Evolutionary conservation across 2,329 filamentous ascomycete genomes (phyloP).

Genomic region (Lachnellula subtilissima): DNA sequence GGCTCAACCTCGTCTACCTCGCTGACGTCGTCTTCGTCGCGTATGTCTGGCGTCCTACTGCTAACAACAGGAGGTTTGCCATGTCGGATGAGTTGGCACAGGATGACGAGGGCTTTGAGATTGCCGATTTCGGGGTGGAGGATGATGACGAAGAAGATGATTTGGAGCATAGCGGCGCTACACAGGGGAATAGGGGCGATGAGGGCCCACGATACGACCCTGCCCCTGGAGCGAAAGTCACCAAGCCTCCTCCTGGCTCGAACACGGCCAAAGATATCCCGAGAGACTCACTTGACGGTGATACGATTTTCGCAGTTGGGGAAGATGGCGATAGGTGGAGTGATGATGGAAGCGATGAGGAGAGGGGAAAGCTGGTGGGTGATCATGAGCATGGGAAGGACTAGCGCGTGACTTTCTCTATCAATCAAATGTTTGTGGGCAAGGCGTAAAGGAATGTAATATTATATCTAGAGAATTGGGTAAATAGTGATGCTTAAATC

Average conservation of each 20-base stretch:
- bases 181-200: slow-evolving; percentile 42
- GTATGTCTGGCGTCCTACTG: slow-evolving; percentile 93
- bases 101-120: slow-evolving; percentile 97
- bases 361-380: slow-evolving; percentile 45
- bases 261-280: slow-evolving; percentile 35
- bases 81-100: slow-evolving; percentile 99
- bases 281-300: slow-evolving; percentile 69
- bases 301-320: slow-evolving; percentile 93
- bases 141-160: slow-evolving; percentile 57
- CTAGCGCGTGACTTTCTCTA: slow-evolving; percentile 1
- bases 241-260: slow-evolving; percentile 5
- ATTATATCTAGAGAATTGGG: slow-evolving; percentile 2
- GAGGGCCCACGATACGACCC: slow-evolving; percentile 34
- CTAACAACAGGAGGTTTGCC: slow-evolving; percentile 93
- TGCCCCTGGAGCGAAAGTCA: slow-evolving; percentile 17
- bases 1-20: slow-evolving; percentile 94
- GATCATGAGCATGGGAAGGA: slow-evolving; percentile 1
- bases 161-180: slow-evolving; percentile 31
- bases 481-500: slow-evolving; percentile 4
- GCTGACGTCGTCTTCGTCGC: slow-evolving; percentile 89
- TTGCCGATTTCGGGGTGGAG: slow-evolving; percentile 79
- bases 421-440: neutral
- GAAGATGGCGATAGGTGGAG: slow-evolving; percentile 80
- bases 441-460: slow-evolving; percentile 10
- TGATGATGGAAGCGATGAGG: slow-evolving; percentile 63